phyloP scores from a whole-genome alignment of 108 stramenopile species.

The Cylindrotheca fusiformis region DNA sequence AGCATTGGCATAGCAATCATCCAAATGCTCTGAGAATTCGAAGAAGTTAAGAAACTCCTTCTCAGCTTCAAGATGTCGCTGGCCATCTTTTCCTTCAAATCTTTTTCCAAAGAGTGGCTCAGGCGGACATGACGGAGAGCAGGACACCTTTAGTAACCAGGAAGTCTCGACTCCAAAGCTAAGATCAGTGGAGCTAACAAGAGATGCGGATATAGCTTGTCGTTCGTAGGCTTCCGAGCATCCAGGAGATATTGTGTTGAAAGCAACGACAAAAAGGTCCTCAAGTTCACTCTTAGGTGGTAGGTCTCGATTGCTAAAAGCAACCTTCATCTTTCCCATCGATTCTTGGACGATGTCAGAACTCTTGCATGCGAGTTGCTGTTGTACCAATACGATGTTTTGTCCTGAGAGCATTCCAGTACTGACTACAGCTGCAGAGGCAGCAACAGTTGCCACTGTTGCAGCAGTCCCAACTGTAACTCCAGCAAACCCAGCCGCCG shows the following conservation, averaged over 20 bases:
- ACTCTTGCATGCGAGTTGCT: neutral
- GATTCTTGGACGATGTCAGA: neutral
- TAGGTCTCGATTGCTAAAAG: slow-evolving; percentile 5
- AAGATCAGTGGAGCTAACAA: neutral
- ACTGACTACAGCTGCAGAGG: neutral
- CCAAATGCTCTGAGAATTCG: too few relatives aligned
- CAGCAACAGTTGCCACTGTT: neutral
- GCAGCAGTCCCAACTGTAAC: slow-evolving; percentile 2
- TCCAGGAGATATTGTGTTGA: slow-evolving; percentile 11
- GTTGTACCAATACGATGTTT: too few relatives aligned
- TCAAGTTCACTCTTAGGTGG: slow-evolving; percentile 1
- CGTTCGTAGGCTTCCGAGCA: slow-evolving; percentile 12
- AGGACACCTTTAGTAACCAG: slow-evolving; percentile 10
- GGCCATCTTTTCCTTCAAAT: neutral
- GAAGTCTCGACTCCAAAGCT: slow-evolving; percentile 11
- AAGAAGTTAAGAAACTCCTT: too few relatives aligned
- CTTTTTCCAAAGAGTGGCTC: slow-evolving; percentile 11
- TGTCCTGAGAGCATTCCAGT: neutral
- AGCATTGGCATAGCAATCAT: too few relatives aligned
- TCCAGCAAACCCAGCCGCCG: slow-evolving; percentile 3
- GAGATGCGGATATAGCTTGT: neutral
- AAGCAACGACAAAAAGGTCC: slow-evolving; percentile 6
- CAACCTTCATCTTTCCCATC: neutral
- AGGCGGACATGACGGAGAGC: slow-evolving; percentile 9
- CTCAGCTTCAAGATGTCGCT: too few relatives aligned